These are phyloP conservation scores for Thelephora aurantiotincta DNA, from an alignment of 768 basidiomycete genomes.

Conservation along the genomic window DNA sequence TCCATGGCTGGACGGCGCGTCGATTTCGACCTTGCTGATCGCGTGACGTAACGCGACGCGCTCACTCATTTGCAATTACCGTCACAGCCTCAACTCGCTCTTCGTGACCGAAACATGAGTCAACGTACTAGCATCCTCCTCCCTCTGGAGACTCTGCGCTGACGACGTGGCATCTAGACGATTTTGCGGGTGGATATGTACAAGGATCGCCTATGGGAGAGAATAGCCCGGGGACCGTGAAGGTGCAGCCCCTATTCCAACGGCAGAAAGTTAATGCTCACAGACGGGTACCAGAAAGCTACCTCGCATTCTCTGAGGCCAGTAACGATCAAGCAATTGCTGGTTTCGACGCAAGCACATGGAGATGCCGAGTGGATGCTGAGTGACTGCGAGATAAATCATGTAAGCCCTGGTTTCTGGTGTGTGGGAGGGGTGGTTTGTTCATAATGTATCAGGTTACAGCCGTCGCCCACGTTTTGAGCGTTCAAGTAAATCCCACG, in stretches of 20 bases:
- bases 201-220: constrained; percentile 46
- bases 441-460: constrained; percentile 35
- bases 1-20: too few species aligned
- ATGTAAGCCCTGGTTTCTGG: constrained; percentile 30
- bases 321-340: constrained; percentile 64
- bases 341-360: constrained; percentile 67
- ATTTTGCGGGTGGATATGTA: constrained; percentile 34
- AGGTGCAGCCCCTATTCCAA: constrained; percentile 16
- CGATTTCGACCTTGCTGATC: neutral
- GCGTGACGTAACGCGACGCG: neutral
- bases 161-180: constrained; percentile 28
- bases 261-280: constrained; percentile 1
- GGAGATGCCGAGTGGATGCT: constrained; percentile 82
- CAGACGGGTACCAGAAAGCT: constrained; percentile 18
- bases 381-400: constrained; percentile 68
- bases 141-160: constrained; percentile 7
- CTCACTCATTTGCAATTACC: neutral
- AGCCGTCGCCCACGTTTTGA: constrained; percentile 59
- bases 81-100: neutral
- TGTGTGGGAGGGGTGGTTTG: constrained; percentile 3
- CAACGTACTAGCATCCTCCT: constrained; percentile 20
- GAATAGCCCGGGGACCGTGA: constrained; percentile 35
- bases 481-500: constrained; percentile 58
- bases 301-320: constrained; percentile 46
- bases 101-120: constrained; percentile 20